phyloP scores from a whole-genome alignment of 257 asterid genomes.

The Capsicum rhomboideum region DNA sequence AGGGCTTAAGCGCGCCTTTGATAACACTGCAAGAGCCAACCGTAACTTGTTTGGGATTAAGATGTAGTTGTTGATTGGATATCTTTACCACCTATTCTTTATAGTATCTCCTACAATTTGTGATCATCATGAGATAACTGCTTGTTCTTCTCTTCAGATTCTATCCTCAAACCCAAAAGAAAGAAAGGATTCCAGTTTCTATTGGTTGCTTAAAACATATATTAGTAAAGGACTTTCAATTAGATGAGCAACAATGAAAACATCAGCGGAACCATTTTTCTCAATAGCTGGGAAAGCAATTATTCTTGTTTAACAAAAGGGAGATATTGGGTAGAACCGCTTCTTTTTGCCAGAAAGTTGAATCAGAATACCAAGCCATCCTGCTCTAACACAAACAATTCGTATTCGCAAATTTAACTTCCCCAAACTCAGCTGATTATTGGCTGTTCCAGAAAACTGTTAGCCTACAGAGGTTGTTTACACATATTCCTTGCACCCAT shows the following conservation, averaged over 20 bases:
- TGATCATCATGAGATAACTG: no score
- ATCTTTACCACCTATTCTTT: neutral
- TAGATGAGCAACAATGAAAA: neutral
- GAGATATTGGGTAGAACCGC: neutral
- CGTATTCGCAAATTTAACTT: neutral
- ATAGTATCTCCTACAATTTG: neutral
- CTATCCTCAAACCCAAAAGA: neutral
- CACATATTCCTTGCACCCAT: neutral
- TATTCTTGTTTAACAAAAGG: neutral
- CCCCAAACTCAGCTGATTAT: neutral
- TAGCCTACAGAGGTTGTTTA: neutral
- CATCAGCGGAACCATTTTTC: neutral
- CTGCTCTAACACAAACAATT: neutral
- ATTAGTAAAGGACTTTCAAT: neutral
- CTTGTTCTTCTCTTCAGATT: no score
- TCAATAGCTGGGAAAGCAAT: neutral
- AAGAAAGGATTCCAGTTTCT: neutral
- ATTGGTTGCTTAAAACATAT: neutral
- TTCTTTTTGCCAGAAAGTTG: neutral
- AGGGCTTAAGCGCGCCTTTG: no score
- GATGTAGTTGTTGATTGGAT: no score
- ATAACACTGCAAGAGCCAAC: no score
- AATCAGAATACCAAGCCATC: neutral
- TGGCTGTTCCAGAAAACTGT: neutral
- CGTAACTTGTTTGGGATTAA: no score